phyloP scores from a whole-genome alignment of 2,329 filamentous ascomycete species.

The Curvularia sp. region DNA sequence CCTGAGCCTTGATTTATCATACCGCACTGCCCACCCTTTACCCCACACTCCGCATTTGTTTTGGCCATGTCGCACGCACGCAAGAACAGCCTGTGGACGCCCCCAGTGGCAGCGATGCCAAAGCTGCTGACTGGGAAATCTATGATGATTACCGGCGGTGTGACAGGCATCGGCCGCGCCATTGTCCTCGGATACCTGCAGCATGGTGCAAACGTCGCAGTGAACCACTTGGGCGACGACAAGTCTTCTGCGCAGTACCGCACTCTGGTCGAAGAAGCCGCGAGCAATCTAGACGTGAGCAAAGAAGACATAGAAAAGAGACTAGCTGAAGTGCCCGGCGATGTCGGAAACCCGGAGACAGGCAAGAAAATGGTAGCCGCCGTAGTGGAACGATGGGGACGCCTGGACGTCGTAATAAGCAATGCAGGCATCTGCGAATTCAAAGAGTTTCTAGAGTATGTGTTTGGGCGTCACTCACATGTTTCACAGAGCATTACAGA shows the following conservation, averaged over 20 bases:
- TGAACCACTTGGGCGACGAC: slow-evolving; percentile 75
- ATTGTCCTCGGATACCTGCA: slow-evolving; percentile 80
- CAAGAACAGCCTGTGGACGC: slow-evolving; percentile 23
- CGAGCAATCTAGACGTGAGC: slow-evolving; percentile 19
- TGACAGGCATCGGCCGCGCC: slow-evolving; percentile 85
- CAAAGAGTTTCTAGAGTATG: slow-evolving; percentile 78
- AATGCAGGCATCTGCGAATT: slow-evolving; percentile 92
- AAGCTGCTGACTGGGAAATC: slow-evolving; percentile 74
- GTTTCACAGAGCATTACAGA: not conserved
- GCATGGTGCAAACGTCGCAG: slow-evolving; percentile 78
- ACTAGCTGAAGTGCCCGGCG: slow-evolving; percentile 74
- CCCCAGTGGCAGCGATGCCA: slow-evolving; percentile 21
- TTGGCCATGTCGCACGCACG: slow-evolving; percentile 17
- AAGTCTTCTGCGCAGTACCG: slow-evolving; percentile 59
- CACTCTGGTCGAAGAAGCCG: slow-evolving; percentile 56
- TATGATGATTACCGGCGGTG: slow-evolving; percentile 85
- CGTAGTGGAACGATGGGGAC: slow-evolving; percentile 67
- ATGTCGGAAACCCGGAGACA: slow-evolving; percentile 77
- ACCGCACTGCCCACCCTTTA: slow-evolving; percentile 6
- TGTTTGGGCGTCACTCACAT: slow-evolving; percentile 5
- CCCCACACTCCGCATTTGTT: slow-evolving; percentile 12
- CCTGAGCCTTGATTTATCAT: not conserved
- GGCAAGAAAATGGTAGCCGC: slow-evolving; percentile 71
- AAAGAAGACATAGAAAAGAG: slow-evolving; percentile 46
- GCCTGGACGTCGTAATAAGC: slow-evolving; percentile 74